Evolutionary conservation across 129 eudicot genomes (phyloP), one percentile per base, ranked within the genome.

Genomic region (Cynara cardunculus): DNA sequence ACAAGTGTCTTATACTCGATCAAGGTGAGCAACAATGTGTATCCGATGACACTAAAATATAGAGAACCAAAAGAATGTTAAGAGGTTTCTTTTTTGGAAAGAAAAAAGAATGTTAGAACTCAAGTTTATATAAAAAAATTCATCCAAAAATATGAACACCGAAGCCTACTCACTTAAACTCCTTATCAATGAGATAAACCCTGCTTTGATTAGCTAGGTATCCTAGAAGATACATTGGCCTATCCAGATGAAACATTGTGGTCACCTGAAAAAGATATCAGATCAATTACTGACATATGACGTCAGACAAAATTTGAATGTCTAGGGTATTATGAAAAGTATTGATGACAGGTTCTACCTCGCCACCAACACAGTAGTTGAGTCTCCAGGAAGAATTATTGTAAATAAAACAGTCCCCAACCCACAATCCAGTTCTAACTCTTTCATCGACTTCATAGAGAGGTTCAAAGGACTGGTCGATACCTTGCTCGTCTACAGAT

Each of bases 341-440:
- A 44, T 74, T 39, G 59, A 59, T 65, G 46, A 66, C 31, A 76
- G 16, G 76, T 49, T 73, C 53, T 94, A 94, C 98, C 98, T 94
- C 98, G 61, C 98, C 98, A 70, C 98, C 98, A 78, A 94, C 98
- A 89, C 98, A 94, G 80, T 94, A 94, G 83, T 94, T 94, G 65
- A 94, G 98, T 79, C 98, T 83, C 97, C 98, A 90, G 71, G 93
- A 91, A 75, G 95, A 85, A 82, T 94, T 94, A 76, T 87, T 94
- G 88, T 94, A 94, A 35, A 94, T 91, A 74, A 94, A 94, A 69
- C 98, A 94, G 82, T 94, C 98, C 49, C 98, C 98, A 64, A 94
- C 98, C 98, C 98, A 94, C 80, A 94, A 62, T 72, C 98, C 98
- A 22, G 98, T 94, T 78, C 98, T 87, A 53, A 94, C 97, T 72